Conservation (phyloP, 202 grass and related monocot genomes). For the Zoysia matrella region DNA sequence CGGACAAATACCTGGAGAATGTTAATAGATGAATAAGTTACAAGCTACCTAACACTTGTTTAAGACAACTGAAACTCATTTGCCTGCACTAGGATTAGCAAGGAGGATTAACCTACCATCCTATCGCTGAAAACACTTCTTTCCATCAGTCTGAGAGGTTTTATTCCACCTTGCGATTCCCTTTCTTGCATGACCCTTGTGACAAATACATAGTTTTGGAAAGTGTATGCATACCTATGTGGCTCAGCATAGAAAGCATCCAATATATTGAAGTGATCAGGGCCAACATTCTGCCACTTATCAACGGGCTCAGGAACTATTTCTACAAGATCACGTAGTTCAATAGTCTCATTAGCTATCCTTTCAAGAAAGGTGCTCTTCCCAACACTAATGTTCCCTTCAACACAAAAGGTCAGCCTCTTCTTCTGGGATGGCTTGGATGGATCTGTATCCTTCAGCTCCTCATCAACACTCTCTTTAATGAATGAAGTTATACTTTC, state of each 20-base stretch:
- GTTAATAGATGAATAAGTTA: slow-evolving; percentile 5
- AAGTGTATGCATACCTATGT: too few species aligned
- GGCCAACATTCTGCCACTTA: too few species aligned
- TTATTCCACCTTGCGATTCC: slow-evolving; percentile 82
- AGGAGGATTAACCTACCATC: slow-evolving; percentile 69
- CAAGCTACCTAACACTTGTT: neutral
- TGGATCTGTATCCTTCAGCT: too few species aligned
- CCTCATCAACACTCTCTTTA: slow-evolving; percentile 75
- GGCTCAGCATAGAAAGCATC: too few species aligned
- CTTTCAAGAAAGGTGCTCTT: too few species aligned
- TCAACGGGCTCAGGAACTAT: too few species aligned
- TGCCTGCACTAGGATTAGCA: slow-evolving; percentile 15
- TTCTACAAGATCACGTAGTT: too few species aligned
- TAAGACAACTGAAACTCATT: neutral
- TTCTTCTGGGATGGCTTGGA: too few species aligned
- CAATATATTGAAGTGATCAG: too few species aligned
- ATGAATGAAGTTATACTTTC: slow-evolving; percentile 95
- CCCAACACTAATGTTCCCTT: too few species aligned
- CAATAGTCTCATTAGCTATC: too few species aligned
- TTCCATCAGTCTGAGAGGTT: slow-evolving; percentile 98
- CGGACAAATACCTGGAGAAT: slow-evolving; percentile 82
- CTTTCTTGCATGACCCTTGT: slow-evolving; percentile 99
- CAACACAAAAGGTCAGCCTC: too few species aligned
- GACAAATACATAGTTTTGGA: neutral
- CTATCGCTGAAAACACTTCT: slow-evolving; percentile 96